phyloP scores from a whole-genome alignment of 805 yeast species.

The Spathaspora passalidarum region DNA sequence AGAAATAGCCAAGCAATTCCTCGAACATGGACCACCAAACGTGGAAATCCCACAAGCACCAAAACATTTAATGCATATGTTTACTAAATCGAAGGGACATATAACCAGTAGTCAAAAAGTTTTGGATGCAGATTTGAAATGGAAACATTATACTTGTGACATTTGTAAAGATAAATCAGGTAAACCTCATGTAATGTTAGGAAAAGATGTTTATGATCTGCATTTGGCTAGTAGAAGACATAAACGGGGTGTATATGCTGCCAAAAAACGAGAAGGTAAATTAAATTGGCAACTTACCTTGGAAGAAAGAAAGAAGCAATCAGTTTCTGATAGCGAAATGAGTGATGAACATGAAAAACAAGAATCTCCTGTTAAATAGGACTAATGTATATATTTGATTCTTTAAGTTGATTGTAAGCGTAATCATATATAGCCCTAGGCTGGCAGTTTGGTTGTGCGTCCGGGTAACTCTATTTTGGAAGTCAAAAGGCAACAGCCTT shows the following conservation, averaged over 20 bases:
- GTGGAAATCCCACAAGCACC: conserved; percentile 29
- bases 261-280: conserved; percentile 46
- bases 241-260: conserved; percentile 43
- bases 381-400: no score
- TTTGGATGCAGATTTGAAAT: conserved; percentile 34
- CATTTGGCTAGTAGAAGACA: conserved; percentile 74
- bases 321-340: neutral
- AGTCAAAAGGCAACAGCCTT: no score
- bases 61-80: conserved; percentile 12
- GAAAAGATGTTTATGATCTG: conserved; percentile 64
- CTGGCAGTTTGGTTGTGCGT: no score
- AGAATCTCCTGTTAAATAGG: no score
- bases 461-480: no score
- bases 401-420: no score
- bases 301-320: neutral
- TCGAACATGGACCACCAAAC: conserved; percentile 23
- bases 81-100: conserved; percentile 14
- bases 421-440: no score
- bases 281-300: neutral
- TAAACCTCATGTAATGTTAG: conserved; percentile 62
- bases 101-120: conserved; percentile 35
- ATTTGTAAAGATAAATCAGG: conserved; percentile 58
- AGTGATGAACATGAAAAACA: neutral
- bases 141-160: conserved; percentile 71
- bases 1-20: conserved; percentile 40